These are phyloP conservation scores for Citrullus amarus DNA, from an alignment of 306 rosid genomes.

Conservation along the genomic window DNA sequence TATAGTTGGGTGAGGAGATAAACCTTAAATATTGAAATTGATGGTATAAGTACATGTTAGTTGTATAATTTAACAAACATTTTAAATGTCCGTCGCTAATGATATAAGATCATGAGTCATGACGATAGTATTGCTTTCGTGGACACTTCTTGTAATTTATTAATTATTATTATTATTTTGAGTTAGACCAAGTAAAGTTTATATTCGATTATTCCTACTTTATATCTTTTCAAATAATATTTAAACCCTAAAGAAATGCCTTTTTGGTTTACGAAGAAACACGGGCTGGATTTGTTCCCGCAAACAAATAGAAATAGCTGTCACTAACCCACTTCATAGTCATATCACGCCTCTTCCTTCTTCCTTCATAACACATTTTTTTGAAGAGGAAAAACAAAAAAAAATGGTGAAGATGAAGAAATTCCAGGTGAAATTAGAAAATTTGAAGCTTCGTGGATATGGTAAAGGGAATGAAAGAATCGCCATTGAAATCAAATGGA, in stretches of 20 bases:
- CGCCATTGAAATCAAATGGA: conserved; percentile 30
- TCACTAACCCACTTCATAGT: not conserved
- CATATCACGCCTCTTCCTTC: not conserved
- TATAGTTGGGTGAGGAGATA: too few species aligned
- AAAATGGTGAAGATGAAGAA: conserved; percentile 24
- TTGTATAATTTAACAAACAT: too few species aligned
- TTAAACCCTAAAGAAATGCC: not conserved
- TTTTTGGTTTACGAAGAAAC: not conserved
- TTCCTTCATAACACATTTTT: not conserved
- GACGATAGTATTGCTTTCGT: too few species aligned
- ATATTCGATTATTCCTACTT: too few species aligned
- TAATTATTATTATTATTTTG: too few species aligned
- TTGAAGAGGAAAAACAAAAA: not conserved
- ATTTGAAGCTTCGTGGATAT: conserved; percentile 33
- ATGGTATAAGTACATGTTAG: too few species aligned
- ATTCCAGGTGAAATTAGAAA: conserved; percentile 33
- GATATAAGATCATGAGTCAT: too few species aligned
- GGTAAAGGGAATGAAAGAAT: conserved; percentile 8
- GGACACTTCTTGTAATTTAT: too few species aligned
- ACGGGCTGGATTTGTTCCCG: not conserved
- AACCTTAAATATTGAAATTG: too few species aligned
- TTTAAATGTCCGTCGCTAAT: too few species aligned
- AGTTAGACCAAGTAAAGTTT: too few species aligned
- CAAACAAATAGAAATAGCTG: not conserved
- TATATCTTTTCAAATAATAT: too few species aligned